phyloP scores from a whole-genome alignment of 2,329 filamentous ascomycete genomes.

The Botrytis aclada region DNA sequence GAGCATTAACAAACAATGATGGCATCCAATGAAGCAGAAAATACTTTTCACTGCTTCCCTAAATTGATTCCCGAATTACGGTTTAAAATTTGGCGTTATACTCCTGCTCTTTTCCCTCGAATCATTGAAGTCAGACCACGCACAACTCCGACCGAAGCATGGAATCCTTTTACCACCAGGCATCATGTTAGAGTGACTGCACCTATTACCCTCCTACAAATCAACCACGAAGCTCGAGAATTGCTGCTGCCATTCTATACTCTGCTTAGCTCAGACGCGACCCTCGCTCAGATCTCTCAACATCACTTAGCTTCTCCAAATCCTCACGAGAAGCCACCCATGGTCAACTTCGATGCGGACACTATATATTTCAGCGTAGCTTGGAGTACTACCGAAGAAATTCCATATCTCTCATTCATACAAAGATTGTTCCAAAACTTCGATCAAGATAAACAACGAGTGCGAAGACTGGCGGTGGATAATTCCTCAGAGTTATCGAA shows the following conservation, averaged over 20 bases:
- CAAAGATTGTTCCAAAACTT: not conserved
- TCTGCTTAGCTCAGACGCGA: not conserved
- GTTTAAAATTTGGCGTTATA: not conserved
- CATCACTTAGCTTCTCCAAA: not conserved
- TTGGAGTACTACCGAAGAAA: not conserved
- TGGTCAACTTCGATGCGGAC: not conserved
- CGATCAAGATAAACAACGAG: not conserved
- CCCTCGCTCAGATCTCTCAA: not conserved
- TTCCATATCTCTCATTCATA: slow-evolving; percentile 6
- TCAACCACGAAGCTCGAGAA: not conserved
- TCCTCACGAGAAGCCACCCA: not conserved
- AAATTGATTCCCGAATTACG: not conserved
- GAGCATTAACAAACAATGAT: not conserved
- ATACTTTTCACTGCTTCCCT: not conserved
- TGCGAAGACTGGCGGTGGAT: not conserved
- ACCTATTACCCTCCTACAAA: not conserved
- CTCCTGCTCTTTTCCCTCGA: slow-evolving; percentile 1
- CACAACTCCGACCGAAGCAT: not conserved
- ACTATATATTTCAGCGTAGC: slow-evolving; percentile 1
- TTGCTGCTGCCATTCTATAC: not conserved
- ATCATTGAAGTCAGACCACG: slow-evolving; percentile 10
- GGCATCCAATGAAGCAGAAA: not conserved
- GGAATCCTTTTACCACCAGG: slow-evolving; percentile 9
- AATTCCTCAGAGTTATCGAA: not conserved
- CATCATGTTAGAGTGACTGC: not conserved